Conservation (phyloP, 257 asterid genomes). For the Solanum acaule region DNA sequence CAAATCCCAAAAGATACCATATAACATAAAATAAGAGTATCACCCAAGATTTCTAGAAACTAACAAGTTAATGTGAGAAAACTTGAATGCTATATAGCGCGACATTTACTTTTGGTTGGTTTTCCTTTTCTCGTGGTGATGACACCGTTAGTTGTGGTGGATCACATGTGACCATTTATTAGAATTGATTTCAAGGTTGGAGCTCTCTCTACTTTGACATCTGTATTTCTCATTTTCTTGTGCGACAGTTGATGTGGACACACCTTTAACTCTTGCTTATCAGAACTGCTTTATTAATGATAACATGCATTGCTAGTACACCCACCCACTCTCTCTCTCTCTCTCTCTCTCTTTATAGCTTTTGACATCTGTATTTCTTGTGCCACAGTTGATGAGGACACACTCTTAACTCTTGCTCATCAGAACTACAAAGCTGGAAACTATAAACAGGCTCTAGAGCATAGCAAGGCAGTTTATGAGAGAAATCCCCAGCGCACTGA, state of each 20-base stretch:
- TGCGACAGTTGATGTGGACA: conserved; percentile 76
- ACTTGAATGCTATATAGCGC: not conserved
- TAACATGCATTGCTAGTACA: not conserved
- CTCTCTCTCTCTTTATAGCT: not conserved
- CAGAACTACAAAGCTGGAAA: conserved; percentile 84
- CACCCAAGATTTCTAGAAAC: not conserved
- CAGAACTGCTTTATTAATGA: conserved; percentile 28
- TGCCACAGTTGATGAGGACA: conserved; percentile 79
- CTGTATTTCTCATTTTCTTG: conserved; percentile 1
- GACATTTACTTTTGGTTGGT: not conserved
- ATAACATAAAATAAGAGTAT: not conserved
- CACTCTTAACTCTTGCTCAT: conserved; percentile 76
- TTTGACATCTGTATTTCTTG: conserved; percentile 1
- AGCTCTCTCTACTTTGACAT: not conserved
- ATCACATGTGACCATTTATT: not conserved
- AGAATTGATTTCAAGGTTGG: not conserved
- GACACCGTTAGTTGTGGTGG: not conserved
- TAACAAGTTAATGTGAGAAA: not conserved
- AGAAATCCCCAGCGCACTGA: conserved; percentile 81
- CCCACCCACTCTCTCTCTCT: not conserved
- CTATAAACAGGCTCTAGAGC: conserved; percentile 83
- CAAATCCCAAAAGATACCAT: not conserved
- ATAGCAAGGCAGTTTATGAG: conserved; percentile 81
- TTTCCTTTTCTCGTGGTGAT: not conserved
- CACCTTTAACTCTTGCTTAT: conserved; percentile 74